Evolutionary conservation across 2,329 filamentous ascomycete genomes (phyloP).

Genomic region (Hymenoscyphus salicellus): DNA sequence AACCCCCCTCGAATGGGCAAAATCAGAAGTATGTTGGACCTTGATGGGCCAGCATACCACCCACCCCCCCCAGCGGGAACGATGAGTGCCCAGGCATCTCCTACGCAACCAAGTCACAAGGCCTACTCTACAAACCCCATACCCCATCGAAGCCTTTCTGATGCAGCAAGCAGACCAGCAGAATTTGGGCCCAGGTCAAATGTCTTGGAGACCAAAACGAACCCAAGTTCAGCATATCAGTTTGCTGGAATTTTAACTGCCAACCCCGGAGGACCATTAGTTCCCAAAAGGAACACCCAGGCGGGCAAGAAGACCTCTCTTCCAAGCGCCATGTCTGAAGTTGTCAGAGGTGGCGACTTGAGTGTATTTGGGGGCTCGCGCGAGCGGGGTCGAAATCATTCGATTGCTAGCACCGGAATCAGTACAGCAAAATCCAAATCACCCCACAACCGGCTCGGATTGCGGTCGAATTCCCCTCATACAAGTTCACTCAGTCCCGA

Average conservation of each 20-base stretch:
- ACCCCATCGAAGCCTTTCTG: constrained; percentile 50
- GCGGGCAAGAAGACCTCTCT: constrained; percentile 41
- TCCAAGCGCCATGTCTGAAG: constrained; percentile 49
- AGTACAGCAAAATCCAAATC: constrained; percentile 31
- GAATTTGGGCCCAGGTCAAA: constrained; percentile 45
- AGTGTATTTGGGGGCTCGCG: constrained; percentile 39
- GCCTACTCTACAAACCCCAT: constrained; percentile 32
- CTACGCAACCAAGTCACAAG: constrained; percentile 42
- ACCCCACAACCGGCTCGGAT: constrained; percentile 31
- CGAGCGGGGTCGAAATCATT: constrained; percentile 30
- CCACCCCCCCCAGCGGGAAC: constrained; percentile 36
- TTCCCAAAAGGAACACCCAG: constrained; percentile 53
- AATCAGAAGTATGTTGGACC: constrained; percentile 64
- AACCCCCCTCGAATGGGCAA: constrained; percentile 39
- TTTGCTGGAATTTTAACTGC: constrained; percentile 58
- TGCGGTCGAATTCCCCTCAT: constrained; percentile 33
- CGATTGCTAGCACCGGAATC: constrained; percentile 24
- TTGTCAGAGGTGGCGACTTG: constrained; percentile 52
- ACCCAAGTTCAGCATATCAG: constrained; percentile 56
- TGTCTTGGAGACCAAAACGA: constrained; percentile 26
- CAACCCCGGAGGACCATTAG: constrained; percentile 40
- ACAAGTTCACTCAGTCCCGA: constrained; percentile 18
- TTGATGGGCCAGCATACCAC: constrained; percentile 34
- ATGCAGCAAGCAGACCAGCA: constrained; percentile 47
- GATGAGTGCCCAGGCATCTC: constrained; percentile 48